Evolutionary conservation across 805 yeast genomes (phyloP), one percentile per base, ranked within the genome.

Genomic region (Metschnikowia vanudenii): DNA sequence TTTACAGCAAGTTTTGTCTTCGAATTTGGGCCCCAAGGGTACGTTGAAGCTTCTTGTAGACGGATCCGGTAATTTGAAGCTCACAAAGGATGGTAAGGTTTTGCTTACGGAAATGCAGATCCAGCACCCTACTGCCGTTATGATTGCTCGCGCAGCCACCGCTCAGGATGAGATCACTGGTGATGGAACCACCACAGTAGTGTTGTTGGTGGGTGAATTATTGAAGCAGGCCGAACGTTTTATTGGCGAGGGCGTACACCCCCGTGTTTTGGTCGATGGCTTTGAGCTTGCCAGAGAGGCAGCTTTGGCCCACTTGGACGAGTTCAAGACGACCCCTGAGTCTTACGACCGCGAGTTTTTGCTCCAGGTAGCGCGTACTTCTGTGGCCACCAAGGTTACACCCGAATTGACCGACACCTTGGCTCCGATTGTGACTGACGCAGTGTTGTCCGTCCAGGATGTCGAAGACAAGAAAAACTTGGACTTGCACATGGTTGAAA

Each of bases 161-260:
- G 97, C 99, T 0, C 99, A 94, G 69, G 99, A 94, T 67, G 99
- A 94, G 68, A 89, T 94, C 63, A 88, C 98, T n/a, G 99, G 99
- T 41, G 99, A 94, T 68, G 99, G 99, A 54, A 94, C 99, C 45
- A 92, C 98, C 5, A 86, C 97, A 1, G 99, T 94, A 45, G 92
- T 91, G 37, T 75, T 95, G 52, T 77, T 91, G 45, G 99, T 94
- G 36, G 99, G 99, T 46, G 97, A 92, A 66, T 74, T 94, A 51
- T 77, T 94, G 64, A 88, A 88, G 64, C 98, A 94, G 68, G 97
- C 98, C 22, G 94, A 92, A 64, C 79, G 97, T 56, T 91, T 80
- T 64, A 82, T 88, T 47, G 78, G 82, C 55, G 99, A 94, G 70
- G 99, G 99, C 44, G 85, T 94, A 41, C 99, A 94, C 69, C 98